Conservation (phyloP, 1,284 basidiomycete genomes). For the Phlebopus sp. region DNA sequence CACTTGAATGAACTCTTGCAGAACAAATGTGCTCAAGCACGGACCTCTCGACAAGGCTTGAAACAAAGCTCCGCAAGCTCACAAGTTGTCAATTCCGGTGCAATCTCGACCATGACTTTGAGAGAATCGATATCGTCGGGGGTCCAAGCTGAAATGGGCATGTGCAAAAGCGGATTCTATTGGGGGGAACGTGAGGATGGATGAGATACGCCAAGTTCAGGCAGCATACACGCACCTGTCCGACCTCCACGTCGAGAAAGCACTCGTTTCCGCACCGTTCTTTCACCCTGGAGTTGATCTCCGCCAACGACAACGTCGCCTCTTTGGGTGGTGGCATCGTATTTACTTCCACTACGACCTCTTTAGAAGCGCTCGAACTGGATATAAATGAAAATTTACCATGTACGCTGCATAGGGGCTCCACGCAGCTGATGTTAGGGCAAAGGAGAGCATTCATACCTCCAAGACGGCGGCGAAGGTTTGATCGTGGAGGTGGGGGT, state of each 20-base stretch:
- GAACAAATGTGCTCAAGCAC: neutral
- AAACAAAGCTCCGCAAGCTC: conserved; percentile 38
- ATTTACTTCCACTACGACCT: conserved; percentile 32
- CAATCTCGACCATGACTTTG: conserved; percentile 31
- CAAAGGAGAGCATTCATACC: conserved; percentile 47
- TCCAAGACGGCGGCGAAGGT: conserved; percentile 32
- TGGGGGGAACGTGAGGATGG: neutral
- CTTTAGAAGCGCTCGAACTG: conserved; percentile 10
- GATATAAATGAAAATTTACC: conserved; percentile 33
- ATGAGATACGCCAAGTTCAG: neutral
- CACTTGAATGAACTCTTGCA: neutral
- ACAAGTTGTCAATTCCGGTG: conserved; percentile 36
- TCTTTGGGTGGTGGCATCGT: conserved; percentile 26
- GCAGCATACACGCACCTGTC: conserved; percentile 15
- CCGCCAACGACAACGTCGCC: conserved; percentile 23
- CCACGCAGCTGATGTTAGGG: conserved; percentile 49
- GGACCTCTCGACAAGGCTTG: conserved; percentile 40
- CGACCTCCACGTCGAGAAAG: conserved; percentile 31
- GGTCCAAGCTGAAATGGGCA: conserved; percentile 13
- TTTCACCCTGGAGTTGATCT: conserved; percentile 20
- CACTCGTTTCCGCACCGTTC: conserved; percentile 39
- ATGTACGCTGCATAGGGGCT: conserved; percentile 51
- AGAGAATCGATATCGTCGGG: conserved; percentile 26
- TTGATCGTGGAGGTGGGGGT: conserved; percentile 17
- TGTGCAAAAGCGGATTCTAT: conserved; percentile 13